Evolutionary conservation across 2,329 filamentous ascomycete genomes (phyloP).

Genomic region (Dothistroma septosporum): DNA sequence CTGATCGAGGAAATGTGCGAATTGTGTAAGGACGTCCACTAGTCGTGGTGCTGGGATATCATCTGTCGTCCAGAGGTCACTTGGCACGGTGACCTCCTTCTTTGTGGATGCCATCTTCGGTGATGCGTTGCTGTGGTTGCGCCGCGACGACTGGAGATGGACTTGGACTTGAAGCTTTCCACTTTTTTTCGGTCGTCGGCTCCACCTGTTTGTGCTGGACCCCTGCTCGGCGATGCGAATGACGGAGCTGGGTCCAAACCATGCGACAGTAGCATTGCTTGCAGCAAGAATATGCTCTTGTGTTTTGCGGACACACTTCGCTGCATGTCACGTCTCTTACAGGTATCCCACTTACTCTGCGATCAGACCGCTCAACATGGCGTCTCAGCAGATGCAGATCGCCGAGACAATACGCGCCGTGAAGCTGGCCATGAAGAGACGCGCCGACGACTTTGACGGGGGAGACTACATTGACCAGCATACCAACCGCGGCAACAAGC

Average conservation of each 20-base stretch:
- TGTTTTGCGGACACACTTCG: background rate
- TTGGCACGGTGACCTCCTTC: background rate
- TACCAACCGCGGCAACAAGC: constrained; percentile 73
- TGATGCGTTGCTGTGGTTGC: background rate
- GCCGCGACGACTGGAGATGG: background rate
- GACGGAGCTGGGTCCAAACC: background rate
- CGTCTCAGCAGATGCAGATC: constrained; percentile 55
- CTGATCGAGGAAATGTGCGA: constrained; percentile 30
- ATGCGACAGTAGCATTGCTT: background rate
- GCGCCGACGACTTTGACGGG: constrained; percentile 69
- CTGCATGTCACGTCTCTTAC: background rate
- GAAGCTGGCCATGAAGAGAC: constrained; percentile 62
- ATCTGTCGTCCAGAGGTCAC: constrained; percentile 13
- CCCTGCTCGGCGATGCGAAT: background rate
- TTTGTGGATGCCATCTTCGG: background rate
- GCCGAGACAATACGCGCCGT: constrained; percentile 64
- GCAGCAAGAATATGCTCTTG: background rate
- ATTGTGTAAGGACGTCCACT: constrained; percentile 25
- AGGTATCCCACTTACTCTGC: background rate
- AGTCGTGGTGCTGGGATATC: constrained; percentile 14
- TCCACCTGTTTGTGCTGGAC: background rate
- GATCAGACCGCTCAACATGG: constrained; percentile 38
- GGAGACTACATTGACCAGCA: constrained; percentile 66
- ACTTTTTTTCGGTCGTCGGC: background rate
- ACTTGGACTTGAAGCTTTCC: background rate